Conservation (phyloP, 2,329 filamentous ascomycete genomes). For the Talaromyces sp. region DNA sequence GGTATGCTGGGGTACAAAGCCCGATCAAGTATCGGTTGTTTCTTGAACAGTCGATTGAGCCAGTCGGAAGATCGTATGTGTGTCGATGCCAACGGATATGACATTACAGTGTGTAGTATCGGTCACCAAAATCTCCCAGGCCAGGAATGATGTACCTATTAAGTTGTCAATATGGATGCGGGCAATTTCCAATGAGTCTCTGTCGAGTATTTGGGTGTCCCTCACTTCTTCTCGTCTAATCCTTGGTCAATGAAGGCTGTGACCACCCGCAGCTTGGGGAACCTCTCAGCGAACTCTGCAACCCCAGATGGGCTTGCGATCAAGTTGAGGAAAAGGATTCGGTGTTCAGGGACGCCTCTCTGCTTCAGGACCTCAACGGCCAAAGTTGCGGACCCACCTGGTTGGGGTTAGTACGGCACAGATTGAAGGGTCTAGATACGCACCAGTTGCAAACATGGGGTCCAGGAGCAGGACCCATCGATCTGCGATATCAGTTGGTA, state of each 20-base stretch:
- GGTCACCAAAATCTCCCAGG: conserved; percentile 91
- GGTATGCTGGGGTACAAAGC: too few relatives aligned
- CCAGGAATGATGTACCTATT: conserved; percentile 90
- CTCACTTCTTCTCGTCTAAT: conserved; percentile 96
- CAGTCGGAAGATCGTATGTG: too few relatives aligned
- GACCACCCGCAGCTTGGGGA: conserved; percentile 86
- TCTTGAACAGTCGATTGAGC: too few relatives aligned
- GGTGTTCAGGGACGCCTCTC: conserved; percentile 89
- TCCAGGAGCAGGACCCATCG: conserved; percentile 93
- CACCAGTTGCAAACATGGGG: conserved; percentile 98
- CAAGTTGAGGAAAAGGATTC: conserved; percentile 93
- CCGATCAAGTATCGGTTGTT: too few relatives aligned
- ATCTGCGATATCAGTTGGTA: conserved; percentile 88
- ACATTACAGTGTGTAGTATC: conserved; percentile 84
- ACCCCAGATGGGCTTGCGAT: conserved; percentile 97
- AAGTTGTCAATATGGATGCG: conserved; percentile 15
- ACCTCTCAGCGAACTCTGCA: conserved; percentile 82
- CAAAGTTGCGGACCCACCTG: conserved; percentile 94
- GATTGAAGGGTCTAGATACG: conserved; percentile 5
- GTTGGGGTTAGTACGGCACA: conserved; percentile 10
- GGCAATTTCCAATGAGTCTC: neutral
- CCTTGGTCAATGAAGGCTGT: conserved; percentile 96
- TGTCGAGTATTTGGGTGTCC: conserved; percentile 18
- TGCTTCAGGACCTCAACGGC: conserved; percentile 90
- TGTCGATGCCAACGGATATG: neutral